Base-by-base conservation (phyloP, 305 asterid genomes). In the Fraxinus greggii region DNA sequence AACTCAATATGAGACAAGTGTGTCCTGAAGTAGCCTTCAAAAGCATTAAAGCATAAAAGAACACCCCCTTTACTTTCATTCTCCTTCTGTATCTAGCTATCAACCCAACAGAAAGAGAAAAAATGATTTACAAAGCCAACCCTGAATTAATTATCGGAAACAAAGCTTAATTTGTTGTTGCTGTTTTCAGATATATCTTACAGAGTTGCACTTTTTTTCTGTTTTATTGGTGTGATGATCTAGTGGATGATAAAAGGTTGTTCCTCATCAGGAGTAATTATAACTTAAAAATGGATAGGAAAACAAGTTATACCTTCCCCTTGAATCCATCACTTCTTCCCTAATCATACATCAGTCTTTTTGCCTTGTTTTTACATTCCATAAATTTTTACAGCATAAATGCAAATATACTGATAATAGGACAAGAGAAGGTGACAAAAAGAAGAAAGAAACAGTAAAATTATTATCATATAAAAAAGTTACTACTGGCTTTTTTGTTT, bases 1-100 rank as follows among this genome's bases (percentile, higher is more conserved):
- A 83, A 81, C 85, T 88, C 88, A 81, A 83, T 83, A 86, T 77
- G 85, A 63, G 72, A 63, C 72, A 3, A 19, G 28, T 0, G 32
- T 21, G 72, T 63, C 72, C 31, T 63, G 12, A 63, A 24, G 72
- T 24, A 63, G 7, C 15, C 72, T 63, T 23, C 15, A 63, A 24
- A 21, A 24, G 32, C 31, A 63, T 7, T 19, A 23, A 21, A 24
- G 32, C 32, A 63, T 7, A 63, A 63, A 61, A 63, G 32, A 63
- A 61, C 13, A 61, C 72, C 72, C 33, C 72, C 17, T 63, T 24
- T 24, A 3, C n/a, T 24, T 63, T 24, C 17, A 21, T 63, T 63
- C 17, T 24, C 72, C 72, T 24, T 63, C 3, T 24, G n/a, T 24
- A 54, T 54, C 24, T 54, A 54, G 24, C 26, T 19, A 56, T n/a